Conservation (phyloP, 805 yeast genomes). For the Saccharomyces paradoxus region DNA sequence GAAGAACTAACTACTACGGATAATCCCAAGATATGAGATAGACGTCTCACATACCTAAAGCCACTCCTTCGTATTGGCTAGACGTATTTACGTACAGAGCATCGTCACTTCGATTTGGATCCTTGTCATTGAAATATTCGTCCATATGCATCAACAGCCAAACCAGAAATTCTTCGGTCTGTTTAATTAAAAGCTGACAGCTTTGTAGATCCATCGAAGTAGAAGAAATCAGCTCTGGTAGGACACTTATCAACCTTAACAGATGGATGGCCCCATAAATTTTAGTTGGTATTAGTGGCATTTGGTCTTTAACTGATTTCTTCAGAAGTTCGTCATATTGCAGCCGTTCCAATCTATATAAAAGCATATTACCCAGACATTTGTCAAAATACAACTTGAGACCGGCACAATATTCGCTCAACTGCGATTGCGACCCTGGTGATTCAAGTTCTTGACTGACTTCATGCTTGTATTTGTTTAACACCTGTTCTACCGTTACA, state of each 20-base stretch:
- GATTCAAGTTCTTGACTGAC: conserved; percentile 22
- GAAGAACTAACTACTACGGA: not conserved
- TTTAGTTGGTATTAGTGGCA: conserved; percentile 11
- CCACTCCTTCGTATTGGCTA: conserved; percentile 31
- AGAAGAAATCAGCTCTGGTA: conserved; percentile 77
- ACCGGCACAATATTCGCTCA: conserved; percentile 65
- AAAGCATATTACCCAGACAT: conserved; percentile 35
- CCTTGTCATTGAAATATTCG: conserved; percentile 9
- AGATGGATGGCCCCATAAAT: conserved; percentile 80
- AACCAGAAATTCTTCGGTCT: conserved; percentile 20
- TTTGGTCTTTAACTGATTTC: conserved; percentile 9
- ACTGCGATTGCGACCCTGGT: conserved; percentile 38
- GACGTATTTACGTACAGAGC: conserved; percentile 26
- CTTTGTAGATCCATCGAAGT: conserved; percentile 77
- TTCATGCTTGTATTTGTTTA: conserved; percentile 41
- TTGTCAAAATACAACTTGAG: conserved; percentile 66
- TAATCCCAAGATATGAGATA: not conserved
- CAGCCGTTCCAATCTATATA: conserved; percentile 26
- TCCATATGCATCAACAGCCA: conserved; percentile 20
- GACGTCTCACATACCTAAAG: conserved; percentile 21
- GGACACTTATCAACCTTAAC: conserved; percentile 61
- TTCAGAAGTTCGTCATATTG: conserved; percentile 21
- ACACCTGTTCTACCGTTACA: conserved; percentile 42
- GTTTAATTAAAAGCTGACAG: conserved; percentile 22
- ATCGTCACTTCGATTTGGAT: conserved; percentile 4